These are phyloP conservation scores for Mallotus nudiflorus DNA, from an alignment of 345 rosid genomes.

Conservation along the genomic window DNA sequence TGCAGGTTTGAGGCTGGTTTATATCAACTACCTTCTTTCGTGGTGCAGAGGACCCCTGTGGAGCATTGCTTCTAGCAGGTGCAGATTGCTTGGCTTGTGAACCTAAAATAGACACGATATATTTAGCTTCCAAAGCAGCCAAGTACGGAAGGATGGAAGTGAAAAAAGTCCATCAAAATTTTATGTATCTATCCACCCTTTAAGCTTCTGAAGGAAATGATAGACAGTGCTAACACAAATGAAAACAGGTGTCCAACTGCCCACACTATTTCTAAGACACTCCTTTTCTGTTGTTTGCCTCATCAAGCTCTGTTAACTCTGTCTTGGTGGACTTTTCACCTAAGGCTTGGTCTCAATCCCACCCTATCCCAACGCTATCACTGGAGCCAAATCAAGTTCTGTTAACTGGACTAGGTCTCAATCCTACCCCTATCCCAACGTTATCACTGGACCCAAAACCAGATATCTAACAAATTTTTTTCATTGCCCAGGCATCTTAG, in stretches of 20 bases:
- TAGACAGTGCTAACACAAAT: neutral
- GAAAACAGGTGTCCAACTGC: neutral
- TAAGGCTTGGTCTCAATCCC: neutral
- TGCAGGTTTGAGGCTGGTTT: conserved; percentile 76
- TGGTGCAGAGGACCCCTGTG: conserved; percentile 31
- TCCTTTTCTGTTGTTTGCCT: neutral
- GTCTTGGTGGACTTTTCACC: neutral
- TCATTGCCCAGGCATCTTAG: too few relatives aligned
- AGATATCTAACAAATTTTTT: neutral
- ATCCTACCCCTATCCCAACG: neutral
- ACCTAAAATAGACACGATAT: conserved; percentile 41
- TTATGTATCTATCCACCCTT: conserved; percentile 1
- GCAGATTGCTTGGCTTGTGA: conserved; percentile 50
- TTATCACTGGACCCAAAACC: neutral
- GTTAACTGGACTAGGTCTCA: neutral
- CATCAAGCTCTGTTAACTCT: neutral
- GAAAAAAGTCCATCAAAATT: neutral
- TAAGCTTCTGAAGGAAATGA: neutral
- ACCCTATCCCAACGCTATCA: neutral
- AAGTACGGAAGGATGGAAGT: neutral
- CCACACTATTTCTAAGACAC: neutral
- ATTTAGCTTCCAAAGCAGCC: conserved; percentile 17
- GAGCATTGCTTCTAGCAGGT: conserved; percentile 35
- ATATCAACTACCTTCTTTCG: conserved; percentile 57
- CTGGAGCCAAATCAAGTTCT: neutral